Conservation (phyloP, 441 rosid species). For the Populus hybrid region DNA sequence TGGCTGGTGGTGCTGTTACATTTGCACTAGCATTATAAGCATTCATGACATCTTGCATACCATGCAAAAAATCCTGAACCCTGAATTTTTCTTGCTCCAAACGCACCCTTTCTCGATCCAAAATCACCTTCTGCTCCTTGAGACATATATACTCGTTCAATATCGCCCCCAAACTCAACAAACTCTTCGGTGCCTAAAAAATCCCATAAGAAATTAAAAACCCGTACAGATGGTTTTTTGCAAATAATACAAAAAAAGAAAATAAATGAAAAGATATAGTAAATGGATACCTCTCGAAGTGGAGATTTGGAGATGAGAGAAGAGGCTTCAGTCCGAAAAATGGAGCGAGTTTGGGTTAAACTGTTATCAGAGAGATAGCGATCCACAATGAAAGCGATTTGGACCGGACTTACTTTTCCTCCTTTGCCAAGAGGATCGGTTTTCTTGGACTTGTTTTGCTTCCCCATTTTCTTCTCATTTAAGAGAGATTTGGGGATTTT, state of each 20-base stretch:
- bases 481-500: too few species aligned
- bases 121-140: slow-evolving; percentile 60
- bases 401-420: slow-evolving; percentile 68
- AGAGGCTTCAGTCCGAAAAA: slow-evolving; percentile 64
- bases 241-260: too few species aligned
- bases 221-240: too few species aligned
- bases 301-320: slow-evolving; percentile 73
- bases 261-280: too few species aligned
- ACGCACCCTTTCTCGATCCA: slow-evolving; percentile 58
- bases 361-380: slow-evolving; percentile 70
- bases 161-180: slow-evolving; percentile 61
- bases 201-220: too few species aligned
- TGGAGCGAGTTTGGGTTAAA: slow-evolving; percentile 49
- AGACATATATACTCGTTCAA: slow-evolving; percentile 63
- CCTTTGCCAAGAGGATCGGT: slow-evolving; percentile 35
- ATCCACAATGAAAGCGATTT: slow-evolving; percentile 79
- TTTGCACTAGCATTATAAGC: slow-evolving; percentile 43
- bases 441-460: slow-evolving; percentile 41
- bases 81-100: slow-evolving; percentile 64
- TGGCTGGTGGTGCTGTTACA: slow-evolving; percentile 2
- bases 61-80: slow-evolving; percentile 58
- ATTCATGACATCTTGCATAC: slow-evolving; percentile 78
- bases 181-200: slow-evolving; percentile 58
- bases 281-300: slow-evolving; percentile 27
- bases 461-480: slow-evolving; percentile 39